Base-by-base conservation (phyloP, 176 grass and related monocot genomes). In the Oryza punctata region DNA sequence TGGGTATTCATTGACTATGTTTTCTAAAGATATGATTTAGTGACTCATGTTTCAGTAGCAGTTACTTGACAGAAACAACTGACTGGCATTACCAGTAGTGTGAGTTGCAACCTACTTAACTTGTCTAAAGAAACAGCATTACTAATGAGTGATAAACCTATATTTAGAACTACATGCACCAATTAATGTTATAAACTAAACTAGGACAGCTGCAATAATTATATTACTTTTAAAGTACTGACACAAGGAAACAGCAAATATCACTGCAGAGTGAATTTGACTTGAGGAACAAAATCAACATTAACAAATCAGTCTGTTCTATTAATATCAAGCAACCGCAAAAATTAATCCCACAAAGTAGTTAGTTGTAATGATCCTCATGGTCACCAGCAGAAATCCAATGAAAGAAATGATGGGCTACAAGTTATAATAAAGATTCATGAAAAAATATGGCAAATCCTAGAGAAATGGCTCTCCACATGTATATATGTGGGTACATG, bases 321-420 rank as follows among this genome's bases (percentile, higher is more conserved):
- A 61, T 13, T 68, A 57, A 82, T 33, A 85, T 14, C 43, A 38
- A 72, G 67, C 38, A 38, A 67, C 52, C 37, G 26, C 43, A 65
- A 37, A 45, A 73, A 86, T 35, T 12, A 35, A n/a, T 79, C 45
- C 33, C 67, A 3, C 3, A 52, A 67, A 57, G 29, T 28, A 66
- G 60, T 65, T 79, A 66, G 70, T 21, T 60, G 14, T 44, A 45
- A 61, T n/a, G 29, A 50, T 67, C 44, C n/a, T 38, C 21, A 67
- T 86, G 84, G 54, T 75, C 70, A 70, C 65, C 18, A 75, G 67
- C 46, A 81, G 29, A 87, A 33, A 16, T 45, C 45, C 65, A 11
- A n/a, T 59, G 12, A 67, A 45, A 80, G 32, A 81, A 21, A 66
- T 73, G 75, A 43, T 69, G 30, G 10, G 35, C 71, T 80, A 23